Base-by-base conservation (phyloP, 257 asterid genomes). In the Fraxinus anomala region DNA sequence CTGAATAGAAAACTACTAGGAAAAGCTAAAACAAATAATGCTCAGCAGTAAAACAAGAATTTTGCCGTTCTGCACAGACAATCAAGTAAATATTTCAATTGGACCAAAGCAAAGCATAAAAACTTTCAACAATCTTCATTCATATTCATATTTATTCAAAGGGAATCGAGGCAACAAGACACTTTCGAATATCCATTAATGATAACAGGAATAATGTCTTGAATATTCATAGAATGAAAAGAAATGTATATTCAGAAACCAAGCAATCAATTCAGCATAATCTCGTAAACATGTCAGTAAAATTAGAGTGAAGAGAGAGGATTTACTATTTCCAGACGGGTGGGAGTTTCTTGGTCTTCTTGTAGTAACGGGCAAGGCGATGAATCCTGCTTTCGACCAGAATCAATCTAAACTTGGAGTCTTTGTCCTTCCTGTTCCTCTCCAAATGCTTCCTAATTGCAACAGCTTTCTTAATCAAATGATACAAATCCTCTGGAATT, bases 321-420 rank as follows among this genome's bases (percentile, higher is more conserved):
- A 63, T 82, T 76, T 91, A 91, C 97, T 92, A 92, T 84, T 92
- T 91, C 97, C 97, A 93, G 87, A 85, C 89, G 42, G 97, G 97
- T 0, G 97, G 97, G 71, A 93, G 97, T 92, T 93, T 93, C 92
- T 91, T 93, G 66, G 97, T 91, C 88, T 93, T 91, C 93, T 93
- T 93, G 92, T 91, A 93, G 88, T 93, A 93, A 13, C 97, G 96
- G n/a, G 97, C 97, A 24, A 93, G 96, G 44, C 97, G 96, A 81
- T 92, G 97, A 80, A 92, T 91, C 89, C 97, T 92, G 87, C 97
- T 92, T 88, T 92, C 97, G 28, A 92, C 97, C 70, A 91, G 89
- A 88, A 93, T 93, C 89, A 91, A 80, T 80, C 97, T 81, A 84
- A 92, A 92, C 76, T 92, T 92, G 19, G 97, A 92, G 76, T 92